Conservation (phyloP, 805 yeast species). For the Yamadazyma kitorensis region DNA sequence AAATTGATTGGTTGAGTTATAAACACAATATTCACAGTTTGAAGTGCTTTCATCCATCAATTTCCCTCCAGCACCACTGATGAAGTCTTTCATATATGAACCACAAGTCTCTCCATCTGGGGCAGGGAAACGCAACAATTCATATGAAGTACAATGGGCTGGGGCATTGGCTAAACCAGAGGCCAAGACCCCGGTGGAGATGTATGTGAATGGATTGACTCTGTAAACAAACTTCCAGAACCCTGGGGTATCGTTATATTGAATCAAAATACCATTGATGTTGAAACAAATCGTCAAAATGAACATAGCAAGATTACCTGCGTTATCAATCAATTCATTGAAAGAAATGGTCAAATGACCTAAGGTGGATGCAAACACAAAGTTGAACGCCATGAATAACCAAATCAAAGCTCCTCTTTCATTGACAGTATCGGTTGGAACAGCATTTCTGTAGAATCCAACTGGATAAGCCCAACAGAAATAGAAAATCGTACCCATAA, state of each 20-base stretch:
- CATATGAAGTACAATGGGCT: constrained; percentile 34
- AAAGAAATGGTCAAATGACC: constrained; percentile 30
- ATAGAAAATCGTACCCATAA: constrained; percentile 40
- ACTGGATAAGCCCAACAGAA: constrained; percentile 64
- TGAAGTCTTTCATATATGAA: constrained; percentile 23
- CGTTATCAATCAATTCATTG: constrained; percentile 30
- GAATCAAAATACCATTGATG: constrained; percentile 36
- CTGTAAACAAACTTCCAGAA: constrained; percentile 77
- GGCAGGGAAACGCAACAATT: constrained; percentile 20
- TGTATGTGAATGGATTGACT: constrained; percentile 64
- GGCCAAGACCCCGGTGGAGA: constrained; percentile 51
- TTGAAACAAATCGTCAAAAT: constrained; percentile 32
- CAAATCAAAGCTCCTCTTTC: constrained; percentile 39
- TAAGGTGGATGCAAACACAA: constrained; percentile 24
- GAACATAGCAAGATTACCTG: constrained; percentile 29
- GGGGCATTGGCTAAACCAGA: constrained; percentile 27
- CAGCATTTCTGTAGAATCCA: constrained; percentile 49
- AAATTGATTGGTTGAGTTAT: constrained; percentile 55
- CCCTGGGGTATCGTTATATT: constrained; percentile 33
- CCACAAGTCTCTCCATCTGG: constrained; percentile 28
- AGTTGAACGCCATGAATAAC: constrained; percentile 26
- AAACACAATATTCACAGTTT: constrained; percentile 60
- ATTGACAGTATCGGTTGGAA: constrained; percentile 36
- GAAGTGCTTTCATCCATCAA: constrained; percentile 39
- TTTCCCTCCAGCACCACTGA: constrained; percentile 43